Evolutionary conservation across 768 basidiomycete species (phyloP).

Genomic region (Serpula lacrymans): DNA sequence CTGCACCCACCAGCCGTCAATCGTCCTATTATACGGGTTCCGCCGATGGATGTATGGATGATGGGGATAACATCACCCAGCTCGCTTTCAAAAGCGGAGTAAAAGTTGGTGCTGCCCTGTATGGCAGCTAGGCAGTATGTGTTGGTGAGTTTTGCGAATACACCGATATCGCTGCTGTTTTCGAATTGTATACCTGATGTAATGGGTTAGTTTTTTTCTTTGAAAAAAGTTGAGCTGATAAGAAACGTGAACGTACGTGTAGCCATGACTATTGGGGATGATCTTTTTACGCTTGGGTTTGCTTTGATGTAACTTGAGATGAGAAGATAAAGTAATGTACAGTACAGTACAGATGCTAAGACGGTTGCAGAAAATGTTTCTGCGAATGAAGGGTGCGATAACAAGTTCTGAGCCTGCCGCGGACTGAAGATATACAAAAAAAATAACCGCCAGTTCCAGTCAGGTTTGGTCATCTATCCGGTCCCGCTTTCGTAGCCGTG

Average conservation of each 20-base stretch:
- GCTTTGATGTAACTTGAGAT: neutral
- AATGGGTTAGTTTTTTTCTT: neutral
- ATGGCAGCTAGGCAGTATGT: conserved; percentile 94
- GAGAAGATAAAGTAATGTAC: neutral
- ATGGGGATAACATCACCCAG: conserved; percentile 91
- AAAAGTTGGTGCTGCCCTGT: conserved; percentile 95
- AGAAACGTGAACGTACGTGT: conserved; percentile 48
- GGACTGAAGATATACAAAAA: too few relatives aligned
- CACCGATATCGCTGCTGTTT: conserved; percentile 93
- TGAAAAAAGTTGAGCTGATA: neutral
- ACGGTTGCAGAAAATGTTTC: too few relatives aligned
- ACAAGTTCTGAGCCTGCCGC: too few relatives aligned
- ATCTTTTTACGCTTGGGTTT: too few relatives aligned
- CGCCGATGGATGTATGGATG: conserved; percentile 93
- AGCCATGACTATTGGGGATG: conserved; percentile 45
- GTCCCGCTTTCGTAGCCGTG: conserved; percentile 1
- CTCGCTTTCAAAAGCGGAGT: conserved; percentile 95
- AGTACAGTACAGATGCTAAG: too few relatives aligned
- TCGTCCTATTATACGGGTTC: conserved; percentile 91
- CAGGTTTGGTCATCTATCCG: conserved; percentile 2
- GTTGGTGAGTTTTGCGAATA: conserved; percentile 97
- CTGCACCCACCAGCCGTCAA: conserved; percentile 73
- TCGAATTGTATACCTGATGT: conserved; percentile 82
- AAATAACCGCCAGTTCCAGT: too few relatives aligned
- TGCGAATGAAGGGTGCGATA: too few relatives aligned